A percentile compares a stretch with the other conserved stretches of the same genome.
phyloP scores from a whole-genome alignment of 805 yeast genomes.

The Kodamaea leandrae region DNA sequence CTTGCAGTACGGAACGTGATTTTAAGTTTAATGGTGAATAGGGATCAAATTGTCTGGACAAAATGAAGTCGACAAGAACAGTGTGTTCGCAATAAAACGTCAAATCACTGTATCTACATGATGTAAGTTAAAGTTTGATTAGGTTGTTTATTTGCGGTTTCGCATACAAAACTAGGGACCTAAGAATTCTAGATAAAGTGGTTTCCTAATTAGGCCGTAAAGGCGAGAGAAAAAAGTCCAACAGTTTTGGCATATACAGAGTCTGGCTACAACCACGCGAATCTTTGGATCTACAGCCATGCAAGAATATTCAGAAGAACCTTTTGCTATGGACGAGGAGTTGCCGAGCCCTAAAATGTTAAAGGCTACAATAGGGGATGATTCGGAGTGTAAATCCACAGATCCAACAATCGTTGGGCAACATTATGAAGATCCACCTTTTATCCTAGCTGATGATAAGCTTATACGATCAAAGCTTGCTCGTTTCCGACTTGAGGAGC shows the following conservation, averaged over 20 bases:
- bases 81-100: too few species aligned
- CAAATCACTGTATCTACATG: too few species aligned
- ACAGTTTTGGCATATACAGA: too few species aligned
- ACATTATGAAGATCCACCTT: constrained; percentile 6
- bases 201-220: too few species aligned
- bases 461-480: constrained; percentile 35
- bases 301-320: constrained; percentile 27
- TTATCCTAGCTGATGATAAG: constrained; percentile 15
- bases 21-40: too few species aligned
- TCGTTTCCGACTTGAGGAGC: constrained; percentile 25
- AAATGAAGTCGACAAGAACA: too few species aligned
- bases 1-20: too few species aligned
- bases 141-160: too few species aligned
- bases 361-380: neutral
- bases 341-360: constrained; percentile 12
- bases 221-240: neutral
- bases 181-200: neutral
- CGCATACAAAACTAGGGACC: too few species aligned
- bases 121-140: too few species aligned
- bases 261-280: too few species aligned
- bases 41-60: neutral
- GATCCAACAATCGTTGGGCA: neutral
- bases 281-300: too few species aligned
- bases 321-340: constrained; percentile 48
- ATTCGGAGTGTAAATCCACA: neutral